A percentile compares a stretch with the other conserved stretches of the same genome.
Conservation (phyloP, 2,329 filamentous ascomycete genomes). For the Celoporthe dispersa region DNA sequence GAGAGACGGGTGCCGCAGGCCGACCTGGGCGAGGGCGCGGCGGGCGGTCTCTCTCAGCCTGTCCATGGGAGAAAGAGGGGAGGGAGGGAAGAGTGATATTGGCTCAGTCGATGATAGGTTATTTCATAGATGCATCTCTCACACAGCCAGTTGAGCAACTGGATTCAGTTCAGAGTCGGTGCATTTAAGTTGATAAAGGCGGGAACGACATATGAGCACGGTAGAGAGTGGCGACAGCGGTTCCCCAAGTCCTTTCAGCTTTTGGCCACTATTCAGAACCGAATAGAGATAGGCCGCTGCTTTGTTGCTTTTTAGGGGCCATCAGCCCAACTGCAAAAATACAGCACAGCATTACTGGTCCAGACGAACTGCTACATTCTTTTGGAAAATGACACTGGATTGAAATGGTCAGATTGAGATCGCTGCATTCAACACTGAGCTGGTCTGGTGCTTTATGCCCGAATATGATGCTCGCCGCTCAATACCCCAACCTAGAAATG, state of each 20-base stretch:
- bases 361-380: neutral
- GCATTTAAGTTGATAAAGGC: neutral
- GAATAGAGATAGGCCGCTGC: neutral
- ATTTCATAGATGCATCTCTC: neutral
- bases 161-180: neutral
- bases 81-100: neutral
- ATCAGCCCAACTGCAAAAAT: neutral
- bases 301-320: neutral
- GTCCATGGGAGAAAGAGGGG: slow-evolving; percentile 1
- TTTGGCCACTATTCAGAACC: slow-evolving; percentile 19
- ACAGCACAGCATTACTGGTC: neutral
- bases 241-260: slow-evolving; percentile 1
- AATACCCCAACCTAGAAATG: neutral
- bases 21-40: neutral
- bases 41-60: neutral
- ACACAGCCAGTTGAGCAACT: neutral
- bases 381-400: neutral
- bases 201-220: neutral
- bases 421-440: neutral
- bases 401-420: neutral
- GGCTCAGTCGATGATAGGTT: neutral
- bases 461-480: neutral
- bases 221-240: neutral
- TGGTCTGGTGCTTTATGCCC: neutral
- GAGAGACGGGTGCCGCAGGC: neutral